Base-by-base conservation (phyloP, 2,329 filamentous ascomycete genomes). In the Neophaeococcomyces aloes region DNA sequence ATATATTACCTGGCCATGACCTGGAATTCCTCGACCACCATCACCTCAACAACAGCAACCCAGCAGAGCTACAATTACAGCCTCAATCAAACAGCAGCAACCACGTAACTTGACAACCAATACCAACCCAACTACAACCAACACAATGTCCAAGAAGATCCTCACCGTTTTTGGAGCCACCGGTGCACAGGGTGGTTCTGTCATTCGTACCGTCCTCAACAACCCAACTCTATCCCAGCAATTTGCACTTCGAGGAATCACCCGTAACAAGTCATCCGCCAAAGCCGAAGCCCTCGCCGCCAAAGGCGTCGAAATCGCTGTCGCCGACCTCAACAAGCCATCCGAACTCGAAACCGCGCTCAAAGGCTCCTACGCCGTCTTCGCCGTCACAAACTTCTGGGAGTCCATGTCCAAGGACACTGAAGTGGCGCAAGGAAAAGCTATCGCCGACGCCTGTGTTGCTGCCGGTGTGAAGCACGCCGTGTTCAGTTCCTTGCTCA, bases 81-180 rank as follows among this genome's bases (percentile, higher is more conserved):
- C 23, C 23, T 6, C 5, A 27, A 5, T 10, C 5, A 27, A 27
- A 10, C 23, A 27, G 23, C 5, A 27, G 10, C 23, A 27, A 27
- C 10, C 23, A 6, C 5, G 10, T 10, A 27, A 27, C 23, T 27
- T 10, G 5, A 27, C 23, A 5, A 27, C 5, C 5, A 27, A 27
- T 10, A 27, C 23, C 23, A n/a, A n/a, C 23, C 5, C 5, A 27
- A 27, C 23, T 27, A 27, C 23, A 27, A 27, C 5, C 5, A 5
- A 27, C 23, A 27, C 23, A 10, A 44, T 44, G 41, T 15, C 41
- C 3, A 44, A 33, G 17, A 62, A 65, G 30, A 49, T 63, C 25
- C 57, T 72, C 27, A 64, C 61, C 19, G 61, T 75, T 18, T 71
- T 74, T 39, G 71, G 72, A 7, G 71, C 70, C 17, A 75, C 72